Base-by-base conservation (phyloP, 140 eudicot species). In the Bidens hawaiensis region DNA sequence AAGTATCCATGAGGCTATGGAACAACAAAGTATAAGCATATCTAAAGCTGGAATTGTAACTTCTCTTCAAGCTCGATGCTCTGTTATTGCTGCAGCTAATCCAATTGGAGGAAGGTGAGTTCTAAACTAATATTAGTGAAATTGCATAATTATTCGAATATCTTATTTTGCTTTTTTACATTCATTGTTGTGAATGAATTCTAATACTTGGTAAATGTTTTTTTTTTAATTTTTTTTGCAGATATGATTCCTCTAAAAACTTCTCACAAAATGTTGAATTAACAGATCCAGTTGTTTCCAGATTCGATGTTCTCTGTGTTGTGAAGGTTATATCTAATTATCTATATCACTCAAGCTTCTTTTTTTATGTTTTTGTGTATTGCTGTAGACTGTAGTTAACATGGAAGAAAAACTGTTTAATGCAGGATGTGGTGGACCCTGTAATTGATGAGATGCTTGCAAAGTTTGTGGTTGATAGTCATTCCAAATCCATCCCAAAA, bases 1-100 rank as follows among this genome's bases (percentile, higher is more conserved):
- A 43, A 93, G 99, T 80, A 93, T 93, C 23, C 99, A 93, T 72
- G 99, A 93, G 71, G 99, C 99, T 8, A 93, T 93, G 99, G 99
- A 93, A 71, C 99, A 93, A 73, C 99, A 93, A 69, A 93, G 99
- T 60, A 93, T 93, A 19, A 93, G 96, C 74, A 93, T 93, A 70
- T 93, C 99, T 18, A 93, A 93, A 75, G 99, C 96, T 47, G 99
- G 99, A 75, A 93, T 93, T 55, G 99, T 93, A 28, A 93, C 99
- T 48, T 93, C 99, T 3, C 96, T 93, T 46, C 99, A 93, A 75
- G 99, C 99, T 54, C 82, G 99, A 18, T 93, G 99, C 63, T 93
- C 99, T 59, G 99, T 93, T 47, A 85, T 93, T 78, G 99, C 99
- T 78, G 99, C 99, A 26, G 99, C 99, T 26, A 93, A 93, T 68